Conservation (phyloP, 305 asterid species). For the Ajuga reptans region DNA sequence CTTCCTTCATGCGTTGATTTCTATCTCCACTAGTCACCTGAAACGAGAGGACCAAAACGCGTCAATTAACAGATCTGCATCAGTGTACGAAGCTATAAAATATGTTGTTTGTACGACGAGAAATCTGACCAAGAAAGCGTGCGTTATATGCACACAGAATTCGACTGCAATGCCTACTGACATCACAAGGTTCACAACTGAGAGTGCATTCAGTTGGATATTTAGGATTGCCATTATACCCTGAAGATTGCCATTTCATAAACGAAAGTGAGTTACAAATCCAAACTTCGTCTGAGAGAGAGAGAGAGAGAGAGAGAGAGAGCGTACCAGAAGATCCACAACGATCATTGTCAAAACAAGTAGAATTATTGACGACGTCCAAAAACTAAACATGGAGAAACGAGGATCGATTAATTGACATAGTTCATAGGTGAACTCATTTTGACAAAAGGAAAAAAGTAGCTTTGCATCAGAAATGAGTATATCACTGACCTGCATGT, state of each 20-base stretch:
- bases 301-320: neutral
- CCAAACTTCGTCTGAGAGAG: neutral
- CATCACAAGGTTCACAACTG: constrained; percentile 97
- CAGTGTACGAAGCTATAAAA: neutral
- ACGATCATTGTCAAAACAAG: constrained; percentile 80
- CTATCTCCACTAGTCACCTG: constrained; percentile 88
- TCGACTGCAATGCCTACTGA: constrained; percentile 97
- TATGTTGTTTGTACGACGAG: neutral
- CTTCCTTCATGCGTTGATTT: constrained; percentile 88
- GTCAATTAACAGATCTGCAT: neutral
- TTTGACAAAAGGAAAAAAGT: neutral
- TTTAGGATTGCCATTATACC: constrained; percentile 85
- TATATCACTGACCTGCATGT: constrained; percentile 66
- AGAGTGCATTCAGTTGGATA: constrained; percentile 85
- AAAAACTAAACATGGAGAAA: constrained; percentile 45
- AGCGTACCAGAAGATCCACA: constrained; percentile 81
- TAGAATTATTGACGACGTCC: constrained; percentile 93
- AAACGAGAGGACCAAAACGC: constrained; percentile 1
- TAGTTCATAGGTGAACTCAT: constrained; percentile 15
- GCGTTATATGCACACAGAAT: constrained; percentile 93
- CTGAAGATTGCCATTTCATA: constrained; percentile 33
- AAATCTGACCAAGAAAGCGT: constrained; percentile 86
- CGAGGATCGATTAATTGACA: neutral
- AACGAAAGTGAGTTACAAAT: constrained; percentile 11
- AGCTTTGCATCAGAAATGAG: constrained; percentile 5